These are phyloP conservation scores for Xylariaceae sp. DNA, from an alignment of 2,329 filamentous ascomycete species.

Conservation along the genomic window DNA sequence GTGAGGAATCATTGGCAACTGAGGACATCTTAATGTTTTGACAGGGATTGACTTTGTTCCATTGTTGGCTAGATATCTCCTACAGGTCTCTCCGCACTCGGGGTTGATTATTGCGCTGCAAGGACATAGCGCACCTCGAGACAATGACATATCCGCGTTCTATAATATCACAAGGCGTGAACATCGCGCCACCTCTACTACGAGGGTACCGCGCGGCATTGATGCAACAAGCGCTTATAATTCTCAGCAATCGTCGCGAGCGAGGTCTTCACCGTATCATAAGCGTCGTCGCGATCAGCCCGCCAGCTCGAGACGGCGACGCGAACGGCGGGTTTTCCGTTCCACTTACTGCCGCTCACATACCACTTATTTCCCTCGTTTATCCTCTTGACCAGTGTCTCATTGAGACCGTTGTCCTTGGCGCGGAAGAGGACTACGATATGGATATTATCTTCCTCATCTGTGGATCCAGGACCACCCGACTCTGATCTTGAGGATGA, in stretches of 20 bases:
- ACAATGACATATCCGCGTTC: no score
- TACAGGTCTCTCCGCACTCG: no score
- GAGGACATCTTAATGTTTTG: no score
- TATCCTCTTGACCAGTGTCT: constrained; percentile 63
- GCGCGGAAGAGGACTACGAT: constrained; percentile 78
- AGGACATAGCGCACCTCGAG: no score
- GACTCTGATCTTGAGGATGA: no score
- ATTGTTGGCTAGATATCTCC: no score
- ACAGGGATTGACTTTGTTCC: no score
- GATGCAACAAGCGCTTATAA: constrained; percentile 13
- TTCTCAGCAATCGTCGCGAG: constrained; percentile 46
- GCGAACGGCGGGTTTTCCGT: constrained; percentile 68
- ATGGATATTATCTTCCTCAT: constrained; percentile 50
- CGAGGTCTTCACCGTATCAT: constrained; percentile 60
- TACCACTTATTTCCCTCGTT: constrained; percentile 74
- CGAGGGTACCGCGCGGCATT: no score
- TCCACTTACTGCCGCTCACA: constrained; percentile 78
- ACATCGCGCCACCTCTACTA: neutral
- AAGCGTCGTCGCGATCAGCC: constrained; percentile 65
- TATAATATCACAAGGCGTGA: no score
- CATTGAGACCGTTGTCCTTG: constrained; percentile 60
- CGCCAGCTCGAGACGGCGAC: constrained; percentile 85
- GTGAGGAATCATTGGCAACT: no score
- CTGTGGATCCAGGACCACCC: constrained; percentile 23
- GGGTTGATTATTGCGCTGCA: no score